A percentile compares a stretch with the other conserved stretches of the same genome.
phyloP scores from a whole-genome alignment of 2,329 filamentous ascomycete species.

The Dendrostoma leiphaemia region DNA sequence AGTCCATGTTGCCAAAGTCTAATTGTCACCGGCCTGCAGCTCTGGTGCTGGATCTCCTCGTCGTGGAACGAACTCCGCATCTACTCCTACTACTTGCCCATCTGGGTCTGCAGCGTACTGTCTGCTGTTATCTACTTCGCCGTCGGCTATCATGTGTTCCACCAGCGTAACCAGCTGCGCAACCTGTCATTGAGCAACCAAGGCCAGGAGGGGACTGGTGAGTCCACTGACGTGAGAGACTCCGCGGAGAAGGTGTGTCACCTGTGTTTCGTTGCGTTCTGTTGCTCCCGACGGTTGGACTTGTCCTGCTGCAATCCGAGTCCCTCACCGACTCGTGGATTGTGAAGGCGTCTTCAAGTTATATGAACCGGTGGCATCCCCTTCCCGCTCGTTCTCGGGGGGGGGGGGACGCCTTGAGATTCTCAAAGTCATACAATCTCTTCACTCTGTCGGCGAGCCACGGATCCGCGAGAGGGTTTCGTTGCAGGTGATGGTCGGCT shows the following conservation, averaged over 20 bases:
- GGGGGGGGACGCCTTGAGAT: too few relatives aligned
- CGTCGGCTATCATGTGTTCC: constrained; percentile 60
- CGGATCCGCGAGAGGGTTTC: too few relatives aligned
- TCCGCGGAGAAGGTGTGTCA: constrained; percentile 19
- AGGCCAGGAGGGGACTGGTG: constrained; percentile 28
- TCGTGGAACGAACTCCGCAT: constrained; percentile 56
- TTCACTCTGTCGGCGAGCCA: too few relatives aligned
- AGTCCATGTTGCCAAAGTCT: too few relatives aligned
- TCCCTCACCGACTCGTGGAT: not conserved
- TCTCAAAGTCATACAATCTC: too few relatives aligned
- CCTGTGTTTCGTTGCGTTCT: constrained; percentile 7
- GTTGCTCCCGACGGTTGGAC: not conserved
- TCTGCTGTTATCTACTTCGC: constrained; percentile 55
- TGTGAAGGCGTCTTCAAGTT: too few relatives aligned
- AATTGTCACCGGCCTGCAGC: too few relatives aligned
- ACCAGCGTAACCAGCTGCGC: constrained; percentile 52
- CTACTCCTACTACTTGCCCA: constrained; percentile 60
- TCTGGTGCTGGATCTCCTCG: constrained; percentile 61
- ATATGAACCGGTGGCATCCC: not conserved
- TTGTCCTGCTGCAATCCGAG: not conserved
- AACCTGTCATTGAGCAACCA: constrained; percentile 51
- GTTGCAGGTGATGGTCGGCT: not conserved
- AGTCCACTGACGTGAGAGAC: constrained; percentile 19
- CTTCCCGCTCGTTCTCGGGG: too few relatives aligned
- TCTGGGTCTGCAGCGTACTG: constrained; percentile 58